These are phyloP conservation scores for Psidium guajava DNA, from an alignment of 345 rosid genomes.

Conservation along the genomic window DNA sequence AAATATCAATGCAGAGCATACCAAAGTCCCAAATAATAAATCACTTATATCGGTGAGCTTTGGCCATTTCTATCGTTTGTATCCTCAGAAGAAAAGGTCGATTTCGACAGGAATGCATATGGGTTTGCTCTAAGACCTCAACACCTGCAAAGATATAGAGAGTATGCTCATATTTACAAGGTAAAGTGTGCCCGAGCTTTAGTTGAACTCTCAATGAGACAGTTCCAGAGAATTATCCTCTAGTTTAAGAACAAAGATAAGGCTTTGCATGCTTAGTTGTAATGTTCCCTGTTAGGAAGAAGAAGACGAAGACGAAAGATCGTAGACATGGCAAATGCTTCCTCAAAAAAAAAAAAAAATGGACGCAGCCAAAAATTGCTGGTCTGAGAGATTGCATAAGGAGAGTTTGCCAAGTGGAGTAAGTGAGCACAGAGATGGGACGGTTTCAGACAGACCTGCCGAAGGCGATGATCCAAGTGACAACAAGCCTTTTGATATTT, in stretches of 20 bases:
- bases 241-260: neutral
- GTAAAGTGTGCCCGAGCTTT: slow-evolving; percentile 12
- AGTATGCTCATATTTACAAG: slow-evolving; percentile 57
- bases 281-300: slow-evolving; percentile 25
- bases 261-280: neutral
- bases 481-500: slow-evolving; percentile 16
- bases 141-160: slow-evolving; percentile 63
- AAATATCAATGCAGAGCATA: too few species aligned
- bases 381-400: slow-evolving; percentile 13
- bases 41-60: too few species aligned
- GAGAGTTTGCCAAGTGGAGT: slow-evolving; percentile 7
- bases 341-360: slow-evolving; percentile 33
- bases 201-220: neutral
- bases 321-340: slow-evolving; percentile 55
- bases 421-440: slow-evolving; percentile 5
- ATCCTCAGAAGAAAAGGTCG: neutral
- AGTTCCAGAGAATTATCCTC: neutral
- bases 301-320: slow-evolving; percentile 87
- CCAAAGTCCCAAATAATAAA: too few species aligned
- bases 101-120: slow-evolving; percentile 55
- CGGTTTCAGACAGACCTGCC: slow-evolving; percentile 11
- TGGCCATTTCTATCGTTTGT: too few species aligned
- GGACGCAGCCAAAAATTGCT: slow-evolving; percentile 8
- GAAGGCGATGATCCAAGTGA: slow-evolving; percentile 13
- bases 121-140: slow-evolving; percentile 98